phyloP scores from a whole-genome alignment of 257 asterid genomes.

The Jacaranda copaia region DNA sequence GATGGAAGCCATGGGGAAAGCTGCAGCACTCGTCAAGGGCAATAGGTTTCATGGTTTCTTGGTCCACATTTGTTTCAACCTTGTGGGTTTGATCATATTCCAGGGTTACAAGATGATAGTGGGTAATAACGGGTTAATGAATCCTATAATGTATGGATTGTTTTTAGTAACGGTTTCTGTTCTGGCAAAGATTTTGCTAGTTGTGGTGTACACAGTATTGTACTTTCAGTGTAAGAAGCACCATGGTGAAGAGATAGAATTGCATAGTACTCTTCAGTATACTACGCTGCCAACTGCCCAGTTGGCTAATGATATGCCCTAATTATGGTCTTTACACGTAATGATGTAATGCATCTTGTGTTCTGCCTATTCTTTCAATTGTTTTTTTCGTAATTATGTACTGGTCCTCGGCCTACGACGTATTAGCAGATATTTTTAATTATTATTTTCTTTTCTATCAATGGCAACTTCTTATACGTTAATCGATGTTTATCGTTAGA shows the following conservation, averaged over 20 bases:
- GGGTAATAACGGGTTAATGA: constrained; percentile 18
- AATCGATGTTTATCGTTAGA: too few species aligned
- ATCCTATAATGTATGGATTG: constrained; percentile 14
- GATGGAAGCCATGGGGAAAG: constrained; percentile 54
- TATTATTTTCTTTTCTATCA: too few species aligned
- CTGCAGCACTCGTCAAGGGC: constrained; percentile 50
- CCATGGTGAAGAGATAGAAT: constrained; percentile 54
- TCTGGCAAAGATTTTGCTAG: constrained; percentile 41
- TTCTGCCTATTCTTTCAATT: background rate
- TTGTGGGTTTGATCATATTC: constrained; percentile 30
- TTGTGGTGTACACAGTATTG: constrained; percentile 50
- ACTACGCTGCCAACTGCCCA: constrained; percentile 28
- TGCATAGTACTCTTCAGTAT: constrained; percentile 37
- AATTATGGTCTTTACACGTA: background rate
- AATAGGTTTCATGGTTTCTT: constrained; percentile 52
- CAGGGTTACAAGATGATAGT: constrained; percentile 19
- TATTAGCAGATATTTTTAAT: too few species aligned
- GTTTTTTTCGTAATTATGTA: background rate
- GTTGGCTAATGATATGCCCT: constrained; percentile 26
- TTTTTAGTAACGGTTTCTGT: constrained; percentile 21
- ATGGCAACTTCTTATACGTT: too few species aligned
- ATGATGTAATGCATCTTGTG: background rate
- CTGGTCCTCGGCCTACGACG: too few species aligned
- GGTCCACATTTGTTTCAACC: constrained; percentile 35
- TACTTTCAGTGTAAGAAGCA: constrained; percentile 59